Evolutionary conservation across 768 basidiomycete genomes (phyloP).

Genomic region (Lanmaoa rubissima): DNA sequence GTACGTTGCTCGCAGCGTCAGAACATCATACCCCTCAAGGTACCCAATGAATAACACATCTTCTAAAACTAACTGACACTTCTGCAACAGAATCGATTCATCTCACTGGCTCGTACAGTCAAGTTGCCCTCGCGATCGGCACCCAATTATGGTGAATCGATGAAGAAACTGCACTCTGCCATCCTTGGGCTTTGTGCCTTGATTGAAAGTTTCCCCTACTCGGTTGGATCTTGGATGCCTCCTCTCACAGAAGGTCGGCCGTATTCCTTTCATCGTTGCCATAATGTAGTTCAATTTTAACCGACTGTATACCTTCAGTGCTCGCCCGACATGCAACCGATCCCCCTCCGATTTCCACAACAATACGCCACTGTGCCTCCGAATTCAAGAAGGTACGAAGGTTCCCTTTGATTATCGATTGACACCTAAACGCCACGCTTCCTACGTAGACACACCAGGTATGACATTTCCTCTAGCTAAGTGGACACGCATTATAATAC

Average conservation of each 20-base stretch:
- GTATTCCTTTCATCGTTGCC: neutral
- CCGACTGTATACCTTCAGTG: constrained; percentile 41
- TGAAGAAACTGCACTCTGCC: constrained; percentile 80
- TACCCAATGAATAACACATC: constrained; percentile 27
- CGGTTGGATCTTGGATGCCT: constrained; percentile 92
- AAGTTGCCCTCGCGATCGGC: constrained; percentile 69
- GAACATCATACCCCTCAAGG: constrained; percentile 82
- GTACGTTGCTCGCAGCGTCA: constrained; percentile 89
- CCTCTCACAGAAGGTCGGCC: constrained; percentile 68
- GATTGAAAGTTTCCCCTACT: constrained; percentile 93
- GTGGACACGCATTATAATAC: constrained; percentile 5
- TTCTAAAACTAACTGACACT: constrained; percentile 1
- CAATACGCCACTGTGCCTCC: constrained; percentile 80
- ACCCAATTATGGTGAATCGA: constrained; percentile 65
- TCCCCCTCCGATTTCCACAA: constrained; percentile 87
- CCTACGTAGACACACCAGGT: constrained; percentile 59
- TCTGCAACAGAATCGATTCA: constrained; percentile 69
- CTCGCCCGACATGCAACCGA: constrained; percentile 78
- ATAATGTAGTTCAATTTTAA: neutral
- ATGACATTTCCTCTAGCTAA: constrained; percentile 14
- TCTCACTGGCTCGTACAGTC: constrained; percentile 56
- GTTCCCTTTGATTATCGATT: constrained; percentile 8
- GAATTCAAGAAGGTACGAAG: constrained; percentile 78
- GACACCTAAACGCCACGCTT: neutral
- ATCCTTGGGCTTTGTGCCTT: constrained; percentile 93